These are phyloP conservation scores for Sporisorium reilianum DNA, from an alignment of 1,284 basidiomycete genomes.

Conservation along the genomic window DNA sequence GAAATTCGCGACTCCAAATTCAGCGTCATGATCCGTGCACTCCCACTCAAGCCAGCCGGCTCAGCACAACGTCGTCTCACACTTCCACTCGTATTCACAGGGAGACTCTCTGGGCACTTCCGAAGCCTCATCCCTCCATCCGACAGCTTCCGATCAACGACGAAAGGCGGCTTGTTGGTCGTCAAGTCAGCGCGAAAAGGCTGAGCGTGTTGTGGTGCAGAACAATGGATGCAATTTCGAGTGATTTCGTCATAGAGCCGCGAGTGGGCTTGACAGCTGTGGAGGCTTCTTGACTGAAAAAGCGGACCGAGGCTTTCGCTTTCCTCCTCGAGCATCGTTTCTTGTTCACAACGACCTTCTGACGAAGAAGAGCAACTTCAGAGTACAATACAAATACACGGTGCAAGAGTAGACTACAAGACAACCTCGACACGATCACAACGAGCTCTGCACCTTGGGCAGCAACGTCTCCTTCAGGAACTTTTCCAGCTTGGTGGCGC, in stretches of 20 bases:
- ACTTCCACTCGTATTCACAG: background rate
- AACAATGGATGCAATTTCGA: conserved; percentile 3
- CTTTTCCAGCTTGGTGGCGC: conserved; percentile 83
- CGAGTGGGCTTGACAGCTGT: background rate
- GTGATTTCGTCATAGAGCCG: conserved; percentile 21
- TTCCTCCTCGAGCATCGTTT: too few species aligned
- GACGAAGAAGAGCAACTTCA: background rate
- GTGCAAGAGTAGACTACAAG: conserved; percentile 8
- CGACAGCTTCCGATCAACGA: background rate
- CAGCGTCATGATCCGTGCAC: conserved; percentile 2
- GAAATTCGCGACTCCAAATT: conserved; percentile 5
- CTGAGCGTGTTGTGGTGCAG: background rate
- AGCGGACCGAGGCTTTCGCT: too few species aligned
- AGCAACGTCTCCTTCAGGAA: conserved; percentile 67
- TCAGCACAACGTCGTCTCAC: background rate
- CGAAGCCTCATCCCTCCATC: background rate
- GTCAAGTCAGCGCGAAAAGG: background rate
- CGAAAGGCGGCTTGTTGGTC: background rate
- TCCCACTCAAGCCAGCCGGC: background rate
- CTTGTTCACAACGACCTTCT: background rate
- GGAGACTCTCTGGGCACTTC: background rate
- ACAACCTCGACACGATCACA: conserved; percentile 15
- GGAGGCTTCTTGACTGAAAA: background rate
- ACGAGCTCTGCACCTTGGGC: conserved; percentile 50
- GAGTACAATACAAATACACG: conserved; percentile 15